These are phyloP conservation scores for Solanum lignicaule DNA, from an alignment of 257 asterid species.

Conservation along the genomic window DNA sequence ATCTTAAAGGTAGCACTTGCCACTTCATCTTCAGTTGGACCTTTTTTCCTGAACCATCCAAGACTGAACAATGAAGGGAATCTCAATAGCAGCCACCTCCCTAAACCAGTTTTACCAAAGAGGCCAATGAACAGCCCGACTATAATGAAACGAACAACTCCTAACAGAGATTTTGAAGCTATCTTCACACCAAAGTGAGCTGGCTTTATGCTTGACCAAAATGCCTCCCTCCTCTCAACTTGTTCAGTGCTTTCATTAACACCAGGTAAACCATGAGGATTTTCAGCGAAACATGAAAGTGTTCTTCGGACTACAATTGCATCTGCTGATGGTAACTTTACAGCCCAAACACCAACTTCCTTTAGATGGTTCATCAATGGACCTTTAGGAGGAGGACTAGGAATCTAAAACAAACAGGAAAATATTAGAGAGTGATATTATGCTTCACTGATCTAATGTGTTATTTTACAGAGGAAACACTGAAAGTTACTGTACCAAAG, in stretches of 20 bases:
- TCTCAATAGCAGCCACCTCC: slow-evolving; percentile 58
- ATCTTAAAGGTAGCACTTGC: slow-evolving; percentile 67
- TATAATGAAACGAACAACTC: slow-evolving; percentile 34
- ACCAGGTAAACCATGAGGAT: slow-evolving; percentile 62
- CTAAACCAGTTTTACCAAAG: slow-evolving; percentile 30
- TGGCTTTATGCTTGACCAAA: slow-evolving; percentile 69
- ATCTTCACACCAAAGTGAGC: slow-evolving; percentile 74
- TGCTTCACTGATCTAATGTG: neutral
- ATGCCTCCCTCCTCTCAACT: slow-evolving; percentile 41
- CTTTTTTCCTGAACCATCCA: slow-evolving; percentile 58
- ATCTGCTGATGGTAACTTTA: slow-evolving; percentile 82
- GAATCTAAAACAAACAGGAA: slow-evolving; percentile 42
- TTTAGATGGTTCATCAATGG: slow-evolving; percentile 50
- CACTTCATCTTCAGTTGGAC: slow-evolving; percentile 84
- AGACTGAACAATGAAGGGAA: slow-evolving; percentile 64
- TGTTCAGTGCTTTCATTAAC: slow-evolving; percentile 39
- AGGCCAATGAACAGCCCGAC: slow-evolving; percentile 56
- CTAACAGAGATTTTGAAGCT: slow-evolving; percentile 44
- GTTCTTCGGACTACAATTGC: slow-evolving; percentile 71
- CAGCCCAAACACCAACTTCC: slow-evolving; percentile 58
- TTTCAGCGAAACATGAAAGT: slow-evolving; percentile 33
- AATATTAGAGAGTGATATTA: neutral
- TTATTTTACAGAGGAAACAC: neutral
- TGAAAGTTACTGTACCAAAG: neutral
- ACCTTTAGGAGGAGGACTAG: slow-evolving; percentile 63